Evolutionary conservation across 1,139 yeast species (phyloP).

Genomic region (Yamadazyma blattariae): DNA sequence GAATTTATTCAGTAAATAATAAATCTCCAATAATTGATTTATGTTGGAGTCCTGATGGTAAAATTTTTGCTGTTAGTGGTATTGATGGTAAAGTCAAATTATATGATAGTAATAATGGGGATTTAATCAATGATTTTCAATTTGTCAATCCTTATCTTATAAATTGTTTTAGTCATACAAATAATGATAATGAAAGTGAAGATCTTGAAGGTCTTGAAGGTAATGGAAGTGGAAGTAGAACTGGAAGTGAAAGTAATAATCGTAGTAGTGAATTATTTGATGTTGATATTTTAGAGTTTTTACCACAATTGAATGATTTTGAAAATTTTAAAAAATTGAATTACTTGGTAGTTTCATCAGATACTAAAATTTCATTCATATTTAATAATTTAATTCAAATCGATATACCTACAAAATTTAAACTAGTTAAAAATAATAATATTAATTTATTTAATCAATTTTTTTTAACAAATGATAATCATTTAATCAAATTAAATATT

Average conservation of each 20-base stretch:
- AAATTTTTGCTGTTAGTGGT: conserved; percentile 44
- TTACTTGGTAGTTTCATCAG: conserved; percentile 11
- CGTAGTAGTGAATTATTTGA: conserved; percentile 18
- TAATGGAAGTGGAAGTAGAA: too few relatives aligned
- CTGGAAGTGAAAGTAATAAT: too few relatives aligned
- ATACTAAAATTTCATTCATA: conserved; percentile 7
- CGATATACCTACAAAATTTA: conserved; percentile 14
- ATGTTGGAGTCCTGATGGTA: conserved; percentile 36
- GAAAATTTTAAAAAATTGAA: conserved; percentile 7
- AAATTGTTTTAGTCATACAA: background rate
- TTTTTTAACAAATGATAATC: conserved; percentile 20
- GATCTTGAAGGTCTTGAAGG: too few relatives aligned
- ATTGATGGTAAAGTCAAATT: conserved; percentile 43
- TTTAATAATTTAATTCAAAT: conserved; percentile 30
- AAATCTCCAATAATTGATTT: conserved; percentile 33
- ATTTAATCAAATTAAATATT: conserved; percentile 9
- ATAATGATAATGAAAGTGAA: background rate
- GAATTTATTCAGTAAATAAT: conserved; percentile 49
- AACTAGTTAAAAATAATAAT: conserved; percentile 15
- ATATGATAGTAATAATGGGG: conserved; percentile 50
- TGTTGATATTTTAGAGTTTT: conserved; percentile 22
- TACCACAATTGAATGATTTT: conserved; percentile 23
- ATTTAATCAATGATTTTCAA: conserved; percentile 24
- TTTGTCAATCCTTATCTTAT: conserved; percentile 6
- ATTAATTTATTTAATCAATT: conserved; percentile 28